Conservation (phyloP, 1,284 basidiomycete genomes). For the Papiliotrema laurentii region DNA sequence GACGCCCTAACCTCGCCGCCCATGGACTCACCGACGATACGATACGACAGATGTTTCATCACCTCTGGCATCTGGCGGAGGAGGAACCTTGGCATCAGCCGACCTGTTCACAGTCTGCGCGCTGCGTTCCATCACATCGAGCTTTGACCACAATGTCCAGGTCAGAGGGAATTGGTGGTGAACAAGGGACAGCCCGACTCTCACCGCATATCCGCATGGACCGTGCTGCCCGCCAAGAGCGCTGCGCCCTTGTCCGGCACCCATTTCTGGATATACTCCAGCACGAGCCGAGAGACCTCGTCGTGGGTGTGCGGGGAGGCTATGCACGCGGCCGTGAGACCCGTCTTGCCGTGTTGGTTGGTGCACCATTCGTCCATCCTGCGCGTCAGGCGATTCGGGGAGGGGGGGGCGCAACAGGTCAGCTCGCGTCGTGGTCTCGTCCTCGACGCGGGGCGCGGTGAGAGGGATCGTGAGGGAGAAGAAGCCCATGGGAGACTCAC, state of each 20-base stretch:
- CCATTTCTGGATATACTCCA: slow-evolving; percentile 50
- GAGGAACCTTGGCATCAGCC: slow-evolving; percentile 39
- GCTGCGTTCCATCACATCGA: too few species aligned
- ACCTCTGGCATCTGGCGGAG: slow-evolving; percentile 49
- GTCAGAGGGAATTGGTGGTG: not conserved
- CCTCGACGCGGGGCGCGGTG: not conserved
- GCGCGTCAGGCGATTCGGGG: not conserved
- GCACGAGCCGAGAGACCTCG: slow-evolving; percentile 43
- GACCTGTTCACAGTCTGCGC: not conserved
- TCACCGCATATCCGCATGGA: slow-evolving; percentile 51
- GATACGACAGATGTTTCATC: slow-evolving; percentile 50
- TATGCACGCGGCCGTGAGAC: slow-evolving; percentile 44
- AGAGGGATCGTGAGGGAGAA: not conserved
- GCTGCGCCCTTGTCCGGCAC: slow-evolving; percentile 48
- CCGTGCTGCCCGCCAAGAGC: slow-evolving; percentile 51
- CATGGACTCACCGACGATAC: slow-evolving; percentile 48
- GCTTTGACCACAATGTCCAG: not conserved
- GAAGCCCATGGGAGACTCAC: slow-evolving; percentile 15
- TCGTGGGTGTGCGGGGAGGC: slow-evolving; percentile 43
- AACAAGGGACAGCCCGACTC: slow-evolving; percentile 1
- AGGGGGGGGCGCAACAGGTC: not conserved
- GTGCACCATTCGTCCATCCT: slow-evolving; percentile 50
- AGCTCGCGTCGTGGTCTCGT: too few species aligned
- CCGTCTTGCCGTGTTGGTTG: slow-evolving; percentile 45
- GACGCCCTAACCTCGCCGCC: not conserved